Evolutionary conservation across 2,329 filamentous ascomycete genomes (phyloP).

Genomic region (Penicillium oxalicum): DNA sequence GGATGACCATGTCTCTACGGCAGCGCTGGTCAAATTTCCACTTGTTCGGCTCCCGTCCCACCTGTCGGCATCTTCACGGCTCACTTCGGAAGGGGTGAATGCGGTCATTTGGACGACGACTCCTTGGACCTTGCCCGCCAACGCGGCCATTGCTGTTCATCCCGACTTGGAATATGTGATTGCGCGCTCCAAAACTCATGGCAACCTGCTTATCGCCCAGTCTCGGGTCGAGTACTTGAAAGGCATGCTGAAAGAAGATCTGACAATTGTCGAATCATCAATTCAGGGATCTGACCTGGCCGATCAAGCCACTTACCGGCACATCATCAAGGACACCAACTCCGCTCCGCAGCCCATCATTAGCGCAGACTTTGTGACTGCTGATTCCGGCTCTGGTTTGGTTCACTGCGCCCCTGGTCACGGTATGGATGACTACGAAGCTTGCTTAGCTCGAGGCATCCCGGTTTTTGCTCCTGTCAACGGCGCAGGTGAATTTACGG

Average conservation of each 20-base stretch:
- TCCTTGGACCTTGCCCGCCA: conserved; percentile 93
- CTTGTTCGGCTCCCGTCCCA: conserved; percentile 47
- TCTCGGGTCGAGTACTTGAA: conserved; percentile 58
- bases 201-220: conserved; percentile 64
- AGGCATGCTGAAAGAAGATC: conserved; percentile 46
- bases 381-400: conserved; percentile 86
- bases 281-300: conserved; percentile 62
- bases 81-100: conserved; percentile 52
- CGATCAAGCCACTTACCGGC: conserved; percentile 59
- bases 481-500: conserved; percentile 72
- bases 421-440: conserved; percentile 91
- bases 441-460: conserved; percentile 65
- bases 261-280: conserved; percentile 48
- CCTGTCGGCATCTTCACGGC: conserved; percentile 36
- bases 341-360: conserved; percentile 63
- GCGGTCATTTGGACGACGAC: conserved; percentile 99
- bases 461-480: conserved; percentile 76
- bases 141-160: conserved; percentile 79
- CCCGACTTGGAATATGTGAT: conserved; percentile 67
- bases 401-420: conserved; percentile 93
- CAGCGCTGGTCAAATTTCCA: conserved; percentile 69
- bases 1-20: conserved; percentile 54
- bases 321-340: conserved; percentile 58
- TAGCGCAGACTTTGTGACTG: conserved; percentile 81
- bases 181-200: conserved; percentile 52